Conservation (phyloP, 192 early-diverging fungal species). For the Gamsiella multidivaricata region DNA sequence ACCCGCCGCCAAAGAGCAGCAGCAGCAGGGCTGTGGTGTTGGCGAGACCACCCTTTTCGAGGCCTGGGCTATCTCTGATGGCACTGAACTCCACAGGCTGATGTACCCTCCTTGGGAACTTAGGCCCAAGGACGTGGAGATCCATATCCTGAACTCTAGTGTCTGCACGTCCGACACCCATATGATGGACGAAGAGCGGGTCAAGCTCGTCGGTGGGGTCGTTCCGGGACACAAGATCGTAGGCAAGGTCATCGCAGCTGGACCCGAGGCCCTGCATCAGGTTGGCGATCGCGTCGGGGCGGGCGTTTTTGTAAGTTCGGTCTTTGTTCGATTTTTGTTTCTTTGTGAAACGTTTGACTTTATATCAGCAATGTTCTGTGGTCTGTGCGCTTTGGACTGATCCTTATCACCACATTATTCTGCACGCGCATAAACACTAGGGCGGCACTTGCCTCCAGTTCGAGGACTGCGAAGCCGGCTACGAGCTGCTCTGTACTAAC, state of each 20-base stretch:
- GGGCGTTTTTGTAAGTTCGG: conserved; percentile 41
- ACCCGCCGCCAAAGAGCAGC: no score
- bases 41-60: no score
- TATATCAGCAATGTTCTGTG: no score
- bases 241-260: conserved; percentile 58
- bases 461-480: conserved; percentile 30
- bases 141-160: conserved; percentile 69
- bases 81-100: not conserved
- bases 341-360: no score
- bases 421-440: no score
- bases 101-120: conserved; percentile 53
- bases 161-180: conserved; percentile 85
- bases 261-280: conserved; percentile 27
- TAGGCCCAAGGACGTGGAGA: conserved; percentile 59
- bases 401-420: no score
- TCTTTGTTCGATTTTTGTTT: no score
- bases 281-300: conserved; percentile 64
- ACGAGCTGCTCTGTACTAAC: conserved; percentile 41
- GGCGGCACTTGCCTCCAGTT: conserved; percentile 44
- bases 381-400: no score
- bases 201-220: conserved; percentile 48
- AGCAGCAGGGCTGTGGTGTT: no score
- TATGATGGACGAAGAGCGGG: conserved; percentile 71
- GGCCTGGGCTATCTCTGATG: conserved; percentile 19
- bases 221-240: conserved; percentile 69